These are phyloP conservation scores for Pichia sorboxylosa DNA, from an alignment of 1,139 yeast species.

Conservation along the genomic window DNA sequence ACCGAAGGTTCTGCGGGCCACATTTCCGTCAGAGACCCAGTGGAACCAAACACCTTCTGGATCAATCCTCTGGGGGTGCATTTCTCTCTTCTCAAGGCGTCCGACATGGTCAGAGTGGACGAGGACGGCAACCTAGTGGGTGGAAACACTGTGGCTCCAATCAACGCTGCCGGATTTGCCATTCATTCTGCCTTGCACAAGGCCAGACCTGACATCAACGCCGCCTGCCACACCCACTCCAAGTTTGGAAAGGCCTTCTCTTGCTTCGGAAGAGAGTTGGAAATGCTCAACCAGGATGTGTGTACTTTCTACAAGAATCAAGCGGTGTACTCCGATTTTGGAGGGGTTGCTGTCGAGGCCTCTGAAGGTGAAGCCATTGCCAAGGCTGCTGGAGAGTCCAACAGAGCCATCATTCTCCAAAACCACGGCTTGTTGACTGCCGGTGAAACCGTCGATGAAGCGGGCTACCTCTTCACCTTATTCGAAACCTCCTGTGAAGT, in stretches of 20 bases:
- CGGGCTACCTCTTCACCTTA: conserved; percentile 59
- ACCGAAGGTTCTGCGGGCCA: conserved; percentile 79
- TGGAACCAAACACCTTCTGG: conserved; percentile 63
- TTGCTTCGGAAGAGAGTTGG: conserved; percentile 57
- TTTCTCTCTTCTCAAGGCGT: conserved; percentile 55
- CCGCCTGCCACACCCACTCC: conserved; percentile 78
- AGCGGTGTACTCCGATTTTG: conserved; percentile 55
- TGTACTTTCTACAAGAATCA: conserved; percentile 59
- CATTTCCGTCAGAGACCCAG: conserved; percentile 69
- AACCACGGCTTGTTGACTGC: conserved; percentile 75
- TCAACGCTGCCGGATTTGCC: conserved; percentile 72
- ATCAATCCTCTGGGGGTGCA: conserved; percentile 69
- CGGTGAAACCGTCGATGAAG: conserved; percentile 72
- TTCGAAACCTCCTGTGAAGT: conserved; percentile 62
- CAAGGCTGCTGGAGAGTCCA: conserved; percentile 49
- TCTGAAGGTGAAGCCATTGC: conserved; percentile 64
- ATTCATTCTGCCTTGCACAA: conserved; percentile 69
- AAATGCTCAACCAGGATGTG: conserved; percentile 73
- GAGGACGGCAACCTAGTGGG: conserved; percentile 50
- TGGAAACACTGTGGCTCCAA: conserved; percentile 32
- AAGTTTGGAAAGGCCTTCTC: conserved; percentile 66
- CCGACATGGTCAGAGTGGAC: conserved; percentile 70
- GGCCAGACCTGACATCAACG: conserved; percentile 68
- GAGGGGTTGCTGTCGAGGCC: conserved; percentile 71
- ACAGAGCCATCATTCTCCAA: conserved; percentile 49